Base-by-base conservation (phyloP, 164 flowering plant species). In the Aristolochia californica region DNA sequence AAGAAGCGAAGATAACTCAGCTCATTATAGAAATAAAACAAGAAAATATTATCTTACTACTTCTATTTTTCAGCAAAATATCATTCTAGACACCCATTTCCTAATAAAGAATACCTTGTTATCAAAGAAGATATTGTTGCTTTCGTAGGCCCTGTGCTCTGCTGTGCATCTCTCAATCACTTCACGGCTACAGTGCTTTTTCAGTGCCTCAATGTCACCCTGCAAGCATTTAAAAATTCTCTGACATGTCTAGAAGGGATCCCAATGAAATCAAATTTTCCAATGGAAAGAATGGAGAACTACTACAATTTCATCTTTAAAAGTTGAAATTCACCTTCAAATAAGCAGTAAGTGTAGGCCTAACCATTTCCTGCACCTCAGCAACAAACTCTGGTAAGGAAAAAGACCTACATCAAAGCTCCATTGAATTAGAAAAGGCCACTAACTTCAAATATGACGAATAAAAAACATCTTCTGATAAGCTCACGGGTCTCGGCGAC, bases 371-470 rank as follows among this genome's bases (percentile, higher is more conserved):
- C 70, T 94, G 95, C 73, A 90, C 96, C 68, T 94, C 96, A 43
- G 86, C 76, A 45, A 81, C 89, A 75, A 90, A 90, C 21, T 90
- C 99, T 13, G 93, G 87, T 45, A 90, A 67, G n/a, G 96, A 86
- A 69, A 94, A 94, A 13, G 78, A 74, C 62, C 98, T 93, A 47
- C 26, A 45, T 66, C 50, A 61, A 53, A 58, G 58, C 28, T 40
- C 44, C 15, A 55, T 13, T 21, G 17, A 60, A 59, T 14, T 45
- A 54, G 34, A 21, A 47, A 12, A 34, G 40, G 5, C 10, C 0
- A 34, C 40, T 12, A 34, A 34, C 11, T 34, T 34, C 10, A 2
- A 2, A 12, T 2, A 34, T 34, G 40, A 4, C 7, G 40, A 8
- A 34, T 12, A 34, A 34, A 34, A 34, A 34, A 34, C 7, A 34